Evolutionary conservation across 345 rosid species (phyloP), one percentile per base, ranked within the genome.

Genomic region (Moricandia moricandioides): DNA sequence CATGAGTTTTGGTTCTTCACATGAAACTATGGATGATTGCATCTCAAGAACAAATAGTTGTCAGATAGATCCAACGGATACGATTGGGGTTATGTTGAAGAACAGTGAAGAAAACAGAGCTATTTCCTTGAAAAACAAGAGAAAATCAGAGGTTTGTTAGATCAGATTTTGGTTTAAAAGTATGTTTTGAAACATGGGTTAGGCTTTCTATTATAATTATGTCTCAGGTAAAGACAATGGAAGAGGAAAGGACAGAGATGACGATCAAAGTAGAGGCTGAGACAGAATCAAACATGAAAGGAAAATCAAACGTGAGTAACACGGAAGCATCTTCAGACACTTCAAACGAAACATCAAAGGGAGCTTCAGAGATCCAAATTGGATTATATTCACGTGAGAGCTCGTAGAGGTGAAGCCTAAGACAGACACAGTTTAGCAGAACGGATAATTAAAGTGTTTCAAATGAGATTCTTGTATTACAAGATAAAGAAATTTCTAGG

Each of bases 381-480:
- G 24, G 78, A 81, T 21, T 84, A 75, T 68, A 82, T 82, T 6
- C 84, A 82, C 29, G 84, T 82, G n/a, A 78, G 84, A 73, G 84
- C 80, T 66, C 82, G 84, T 29, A 49, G 82, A 45, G 84, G 84
- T 16, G 82, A 82, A 76, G 84, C 84, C 62, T 78, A 82, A 4
- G 84, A 82, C 16, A 78, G 80, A 61, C 84, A 78, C 69, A 82
- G 82, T 61, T 81, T 84, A 74, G 88, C 87, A 21, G 85, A 88
- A 81, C 81, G 86, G 74, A 90, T 85, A 78, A 64, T 21, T 6
- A 33, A 39, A 5, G 3, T 26, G 16, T 26, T 13, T 4, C 5
- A 30, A 12, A 14, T 0, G 4, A 13, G 7, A 56, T 70, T 26
- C 72, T 71, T 64, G 68, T 13, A 10, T 8, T 2, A 27, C 80